These are phyloP conservation scores for Fusarium oligoseptatum DNA, from an alignment of 2,329 filamentous ascomycete genomes.

Conservation along the genomic window DNA sequence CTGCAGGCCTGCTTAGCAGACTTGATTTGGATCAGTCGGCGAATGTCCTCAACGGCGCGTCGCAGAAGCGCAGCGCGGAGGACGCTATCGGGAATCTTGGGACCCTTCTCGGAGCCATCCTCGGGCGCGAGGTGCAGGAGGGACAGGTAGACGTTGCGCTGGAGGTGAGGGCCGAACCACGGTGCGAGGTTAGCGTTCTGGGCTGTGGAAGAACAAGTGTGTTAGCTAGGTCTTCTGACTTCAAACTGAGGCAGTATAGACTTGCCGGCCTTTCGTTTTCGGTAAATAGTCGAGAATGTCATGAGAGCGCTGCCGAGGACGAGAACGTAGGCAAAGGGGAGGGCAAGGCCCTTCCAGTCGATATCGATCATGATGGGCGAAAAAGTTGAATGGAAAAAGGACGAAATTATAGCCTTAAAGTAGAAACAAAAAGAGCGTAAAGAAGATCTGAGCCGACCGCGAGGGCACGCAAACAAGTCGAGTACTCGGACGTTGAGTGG, in stretches of 20 bases:
- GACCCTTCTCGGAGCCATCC: slow-evolving; percentile 73
- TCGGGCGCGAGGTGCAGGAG: slow-evolving; percentile 83
- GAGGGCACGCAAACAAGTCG: neutral
- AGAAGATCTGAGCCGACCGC: slow-evolving; percentile 24
- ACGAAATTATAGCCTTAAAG: slow-evolving; percentile 3
- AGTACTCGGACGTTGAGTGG: slow-evolving; percentile 3
- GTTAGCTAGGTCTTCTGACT: slow-evolving; percentile 7
- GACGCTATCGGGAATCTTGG: slow-evolving; percentile 83
- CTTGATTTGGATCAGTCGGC: slow-evolving; percentile 89
- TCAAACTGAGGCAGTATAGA: neutral
- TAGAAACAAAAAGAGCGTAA: slow-evolving; percentile 30
- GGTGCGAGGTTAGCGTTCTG: slow-evolving; percentile 88
- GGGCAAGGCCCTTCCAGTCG: slow-evolving; percentile 86
- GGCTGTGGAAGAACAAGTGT: slow-evolving; percentile 58
- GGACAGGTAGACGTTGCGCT: slow-evolving; percentile 94
- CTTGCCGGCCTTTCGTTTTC: slow-evolving; percentile 87
- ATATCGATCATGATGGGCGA: slow-evolving; percentile 63
- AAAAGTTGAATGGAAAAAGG: slow-evolving; percentile 6
- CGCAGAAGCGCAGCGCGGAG: slow-evolving; percentile 89
- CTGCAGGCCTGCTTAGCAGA: slow-evolving; percentile 90
- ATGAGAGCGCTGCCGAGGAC: slow-evolving; percentile 90
- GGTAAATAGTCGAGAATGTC: slow-evolving; percentile 93
- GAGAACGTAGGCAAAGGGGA: slow-evolving; percentile 90
- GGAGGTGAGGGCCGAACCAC: slow-evolving; percentile 92
- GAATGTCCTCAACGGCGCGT: slow-evolving; percentile 92